phyloP scores from a whole-genome alignment of 805 yeast genomes.

The Metschnikowia gelsemii region DNA sequence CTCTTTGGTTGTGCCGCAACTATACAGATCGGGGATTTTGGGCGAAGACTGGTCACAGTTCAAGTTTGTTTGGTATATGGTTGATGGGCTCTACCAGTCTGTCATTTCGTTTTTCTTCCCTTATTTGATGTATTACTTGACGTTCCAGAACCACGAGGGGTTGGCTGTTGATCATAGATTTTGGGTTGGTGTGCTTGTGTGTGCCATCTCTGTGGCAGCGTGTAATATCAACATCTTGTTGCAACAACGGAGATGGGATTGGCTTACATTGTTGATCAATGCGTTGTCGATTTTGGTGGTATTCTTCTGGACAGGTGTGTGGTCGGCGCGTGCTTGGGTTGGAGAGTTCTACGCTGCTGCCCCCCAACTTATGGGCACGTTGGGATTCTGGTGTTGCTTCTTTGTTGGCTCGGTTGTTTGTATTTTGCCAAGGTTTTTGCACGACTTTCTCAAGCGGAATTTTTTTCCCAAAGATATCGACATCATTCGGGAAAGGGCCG shows the following conservation, averaged over 20 bases:
- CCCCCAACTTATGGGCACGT: constrained; percentile 57
- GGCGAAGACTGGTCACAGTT: constrained; percentile 67
- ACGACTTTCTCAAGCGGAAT: constrained; percentile 49
- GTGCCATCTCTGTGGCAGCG: constrained; percentile 59
- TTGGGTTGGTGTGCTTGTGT: constrained; percentile 66
- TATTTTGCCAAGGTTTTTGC: constrained; percentile 59
- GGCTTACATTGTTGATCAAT: constrained; percentile 55
- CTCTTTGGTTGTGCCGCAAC: constrained; percentile 69
- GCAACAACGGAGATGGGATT: constrained; percentile 78
- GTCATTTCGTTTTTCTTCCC: constrained; percentile 74
- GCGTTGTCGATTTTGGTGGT: constrained; percentile 56
- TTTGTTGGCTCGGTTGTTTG: constrained; percentile 55
- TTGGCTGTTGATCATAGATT: constrained; percentile 61
- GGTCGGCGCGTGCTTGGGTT: constrained; percentile 55
- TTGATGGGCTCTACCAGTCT: constrained; percentile 77
- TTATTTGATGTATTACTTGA: constrained; percentile 42
- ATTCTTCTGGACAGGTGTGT: constrained; percentile 78
- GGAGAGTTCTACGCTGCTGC: constrained; percentile 67
- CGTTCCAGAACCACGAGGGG: constrained; percentile 51
- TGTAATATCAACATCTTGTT: constrained; percentile 65
- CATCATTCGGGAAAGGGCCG: constrained; percentile 62
- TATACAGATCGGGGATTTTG: constrained; percentile 70
- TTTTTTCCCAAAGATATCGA: constrained; percentile 68
- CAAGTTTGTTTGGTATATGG: constrained; percentile 72
- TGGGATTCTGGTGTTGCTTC: constrained; percentile 63